Evolutionary conservation across 257 asterid species (phyloP).

Genomic region (Orobanche coerulescens): DNA sequence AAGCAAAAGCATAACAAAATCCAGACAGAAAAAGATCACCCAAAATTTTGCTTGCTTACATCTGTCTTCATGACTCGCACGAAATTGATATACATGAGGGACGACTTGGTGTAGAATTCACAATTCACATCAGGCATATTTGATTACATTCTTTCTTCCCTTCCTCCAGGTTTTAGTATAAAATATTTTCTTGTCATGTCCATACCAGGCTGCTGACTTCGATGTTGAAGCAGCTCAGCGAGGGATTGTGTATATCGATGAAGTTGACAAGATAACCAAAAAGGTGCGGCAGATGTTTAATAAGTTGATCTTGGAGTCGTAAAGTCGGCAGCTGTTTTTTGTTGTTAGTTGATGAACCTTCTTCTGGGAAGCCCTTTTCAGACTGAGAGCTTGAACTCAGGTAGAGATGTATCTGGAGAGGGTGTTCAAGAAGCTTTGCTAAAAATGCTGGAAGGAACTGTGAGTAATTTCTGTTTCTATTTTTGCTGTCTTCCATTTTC

Average conservation of each 20-base stretch:
- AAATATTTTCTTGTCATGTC: conserved; percentile 19
- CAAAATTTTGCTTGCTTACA: not conserved
- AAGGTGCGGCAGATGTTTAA: conserved; percentile 42
- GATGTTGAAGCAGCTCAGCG: conserved; percentile 84
- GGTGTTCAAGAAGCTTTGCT: conserved; percentile 94
- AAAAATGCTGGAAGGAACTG: conserved; percentile 97
- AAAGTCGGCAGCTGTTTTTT: conserved; percentile 13
- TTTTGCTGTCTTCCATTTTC: conserved; percentile 11
- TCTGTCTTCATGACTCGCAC: conserved; percentile 4
- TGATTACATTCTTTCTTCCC: not conserved
- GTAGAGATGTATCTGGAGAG: conserved; percentile 94
- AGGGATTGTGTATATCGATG: conserved; percentile 90
- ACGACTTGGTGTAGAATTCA: conserved; percentile 8
- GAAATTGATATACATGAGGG: not conserved
- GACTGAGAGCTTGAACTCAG: conserved; percentile 63
- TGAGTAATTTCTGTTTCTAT: conserved; percentile 34
- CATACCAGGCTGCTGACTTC: conserved; percentile 68
- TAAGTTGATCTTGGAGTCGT: not conserved
- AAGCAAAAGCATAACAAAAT: not conserved
- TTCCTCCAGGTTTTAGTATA: not conserved
- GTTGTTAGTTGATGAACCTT: conserved; percentile 28
- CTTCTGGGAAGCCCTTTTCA: conserved; percentile 37
- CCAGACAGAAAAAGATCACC: not conserved
- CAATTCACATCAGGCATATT: not conserved
- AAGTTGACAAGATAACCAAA: conserved; percentile 91